A percentile compares a stretch with the other conserved stretches of the same genome.
These are phyloP conservation scores for Skeletonema costatum DNA, from an alignment of 108 stramenopile species.

Conservation along the genomic window DNA sequence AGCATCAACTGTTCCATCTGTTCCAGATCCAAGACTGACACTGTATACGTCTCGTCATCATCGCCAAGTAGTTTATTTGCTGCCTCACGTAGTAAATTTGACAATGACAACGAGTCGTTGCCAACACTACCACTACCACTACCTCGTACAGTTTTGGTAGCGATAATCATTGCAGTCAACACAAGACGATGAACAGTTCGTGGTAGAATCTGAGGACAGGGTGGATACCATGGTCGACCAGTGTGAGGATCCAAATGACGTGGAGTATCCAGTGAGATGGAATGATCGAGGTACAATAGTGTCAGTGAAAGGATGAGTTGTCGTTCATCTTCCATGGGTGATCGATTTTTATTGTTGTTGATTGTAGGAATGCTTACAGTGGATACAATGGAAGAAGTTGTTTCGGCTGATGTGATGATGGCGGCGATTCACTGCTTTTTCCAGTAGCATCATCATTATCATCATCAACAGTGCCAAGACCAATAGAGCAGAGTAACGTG, in stretches of 20 bases:
- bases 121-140: background rate
- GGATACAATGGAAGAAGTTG: background rate
- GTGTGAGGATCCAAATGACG: slow-evolving; percentile 23
- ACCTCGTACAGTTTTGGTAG: slow-evolving; percentile 18
- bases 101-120: background rate
- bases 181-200: slow-evolving; percentile 40
- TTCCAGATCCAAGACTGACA: slow-evolving; percentile 20
- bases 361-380: background rate
- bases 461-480: slow-evolving; percentile 6
- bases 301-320: slow-evolving; percentile 34
- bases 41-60: slow-evolving; percentile 1
- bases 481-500: slow-evolving; percentile 28
- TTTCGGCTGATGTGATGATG: background rate
- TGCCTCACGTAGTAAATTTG: slow-evolving; percentile 8
- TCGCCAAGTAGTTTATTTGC: slow-evolving; percentile 17
- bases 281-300: slow-evolving; percentile 31
- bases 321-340: slow-evolving; percentile 37
- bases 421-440: background rate
- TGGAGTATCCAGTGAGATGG: slow-evolving; percentile 16
- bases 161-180: slow-evolving; percentile 26
- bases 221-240: slow-evolving; percentile 26
- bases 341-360: slow-evolving; percentile 12
- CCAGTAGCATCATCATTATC: background rate
- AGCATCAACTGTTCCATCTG: slow-evolving; percentile 48
- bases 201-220: slow-evolving; percentile 32